Conservation (phyloP, 2,329 filamentous ascomycete species). For the Alternaria sp. region DNA sequence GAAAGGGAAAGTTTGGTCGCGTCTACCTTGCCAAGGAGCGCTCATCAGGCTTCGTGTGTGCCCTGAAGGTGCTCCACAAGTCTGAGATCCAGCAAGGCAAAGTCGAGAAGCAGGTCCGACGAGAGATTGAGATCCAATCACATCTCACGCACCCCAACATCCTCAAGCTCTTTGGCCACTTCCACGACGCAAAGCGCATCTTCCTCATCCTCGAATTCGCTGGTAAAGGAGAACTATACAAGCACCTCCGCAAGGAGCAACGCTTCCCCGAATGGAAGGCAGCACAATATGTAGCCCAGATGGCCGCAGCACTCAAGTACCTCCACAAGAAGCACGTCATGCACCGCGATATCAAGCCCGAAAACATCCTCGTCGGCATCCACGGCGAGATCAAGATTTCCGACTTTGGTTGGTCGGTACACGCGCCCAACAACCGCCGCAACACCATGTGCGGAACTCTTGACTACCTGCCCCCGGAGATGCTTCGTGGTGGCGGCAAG, state of each 20-base stretch:
- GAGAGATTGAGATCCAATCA: conserved; percentile 89
- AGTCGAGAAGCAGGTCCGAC: conserved; percentile 85
- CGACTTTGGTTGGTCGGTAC: conserved; percentile 98
- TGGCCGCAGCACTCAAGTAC: conserved; percentile 88
- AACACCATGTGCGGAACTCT: conserved; percentile 97
- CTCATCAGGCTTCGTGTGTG: conserved; percentile 80
- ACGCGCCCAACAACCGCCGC: conserved; percentile 91
- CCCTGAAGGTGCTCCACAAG: conserved; percentile 86
- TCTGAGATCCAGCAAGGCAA: conserved; percentile 78
- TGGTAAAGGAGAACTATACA: conserved; percentile 85
- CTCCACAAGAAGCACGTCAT: conserved; percentile 97
- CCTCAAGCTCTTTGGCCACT: conserved; percentile 82
- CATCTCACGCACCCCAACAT: conserved; percentile 88
- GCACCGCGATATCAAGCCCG: conserved; percentile 95
- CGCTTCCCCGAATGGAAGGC: conserved; percentile 86
- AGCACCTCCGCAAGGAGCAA: conserved; percentile 78
- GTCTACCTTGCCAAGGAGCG: conserved; percentile 86
- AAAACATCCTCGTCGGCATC: conserved; percentile 95
- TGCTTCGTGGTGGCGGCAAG: conserved; percentile 81
- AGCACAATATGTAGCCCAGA: conserved; percentile 85
- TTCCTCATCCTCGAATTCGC: conserved; percentile 89
- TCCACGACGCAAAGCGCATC: conserved; percentile 86
- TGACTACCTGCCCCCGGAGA: conserved; percentile 97
- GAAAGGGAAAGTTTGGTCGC: conserved; percentile 86
- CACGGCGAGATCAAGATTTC: conserved; percentile 99